phyloP scores from a whole-genome alignment of 139 green algal species.

The Tetraselmis chui region DNA sequence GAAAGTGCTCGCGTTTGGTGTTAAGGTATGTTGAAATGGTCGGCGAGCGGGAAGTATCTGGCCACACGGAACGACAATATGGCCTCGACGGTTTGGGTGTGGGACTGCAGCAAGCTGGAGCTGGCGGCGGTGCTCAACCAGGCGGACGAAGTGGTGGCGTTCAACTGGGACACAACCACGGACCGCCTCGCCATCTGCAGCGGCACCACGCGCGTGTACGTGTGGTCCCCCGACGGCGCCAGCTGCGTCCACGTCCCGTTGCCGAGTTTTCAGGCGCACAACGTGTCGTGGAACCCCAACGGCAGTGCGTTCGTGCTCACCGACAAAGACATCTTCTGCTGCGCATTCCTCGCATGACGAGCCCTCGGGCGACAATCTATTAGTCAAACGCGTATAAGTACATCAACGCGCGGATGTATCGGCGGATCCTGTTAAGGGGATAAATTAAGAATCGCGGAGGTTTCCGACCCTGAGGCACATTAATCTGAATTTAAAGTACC shows the following conservation, averaged over 20 bases:
- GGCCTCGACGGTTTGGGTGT: constrained; percentile 66
- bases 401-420: too few relatives aligned
- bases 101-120: constrained; percentile 53
- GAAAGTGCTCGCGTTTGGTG: too few relatives aligned
- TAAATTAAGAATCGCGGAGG: too few relatives aligned
- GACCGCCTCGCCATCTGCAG: constrained; percentile 45
- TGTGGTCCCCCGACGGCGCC: constrained; percentile 74
- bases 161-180: constrained; percentile 46
- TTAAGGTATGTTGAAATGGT: constrained; percentile 55
- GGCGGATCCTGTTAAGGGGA: too few relatives aligned
- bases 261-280: constrained; percentile 42
- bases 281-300: constrained; percentile 45
- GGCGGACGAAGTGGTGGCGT: constrained; percentile 24
- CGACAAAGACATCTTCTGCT: constrained; percentile 56
- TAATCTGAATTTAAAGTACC: too few relatives aligned
- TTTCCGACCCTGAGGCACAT: too few relatives aligned
- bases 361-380: too few relatives aligned
- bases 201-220: constrained; percentile 50
- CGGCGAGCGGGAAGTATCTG: constrained; percentile 54
- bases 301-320: constrained; percentile 42
- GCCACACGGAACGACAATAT: constrained; percentile 68
- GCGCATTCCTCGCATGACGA: constrained; percentile 46
- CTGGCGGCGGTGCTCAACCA: constrained; percentile 66
- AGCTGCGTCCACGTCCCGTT: constrained; percentile 76
- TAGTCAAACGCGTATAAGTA: too few relatives aligned